These are phyloP conservation scores for Heterobasidion occidentale DNA, from an alignment of 1,284 basidiomycete genomes.

Conservation along the genomic window DNA sequence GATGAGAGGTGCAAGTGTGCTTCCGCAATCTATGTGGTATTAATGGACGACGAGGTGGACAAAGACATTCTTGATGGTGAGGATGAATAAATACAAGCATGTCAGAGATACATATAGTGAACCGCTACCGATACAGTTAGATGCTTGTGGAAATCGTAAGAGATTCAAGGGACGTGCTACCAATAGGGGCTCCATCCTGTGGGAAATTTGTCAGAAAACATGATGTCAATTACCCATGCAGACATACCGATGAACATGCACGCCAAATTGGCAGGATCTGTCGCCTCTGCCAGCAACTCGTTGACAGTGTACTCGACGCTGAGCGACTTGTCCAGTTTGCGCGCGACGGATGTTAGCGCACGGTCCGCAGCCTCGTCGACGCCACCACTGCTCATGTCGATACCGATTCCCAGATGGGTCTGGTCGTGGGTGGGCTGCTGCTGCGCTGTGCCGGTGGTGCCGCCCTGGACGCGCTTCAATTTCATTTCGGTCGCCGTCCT, in stretches of 20 bases:
- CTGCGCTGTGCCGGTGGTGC: conserved; percentile 9
- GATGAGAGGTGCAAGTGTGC: conserved; percentile 1
- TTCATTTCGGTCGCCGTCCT: conserved; percentile 75
- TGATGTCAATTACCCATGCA: neutral
- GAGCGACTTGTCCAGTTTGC: conserved; percentile 78
- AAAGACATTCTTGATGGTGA: neutral
- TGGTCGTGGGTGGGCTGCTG: conserved; percentile 15
- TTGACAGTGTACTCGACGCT: conserved; percentile 94
- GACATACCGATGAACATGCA: conserved; percentile 69
- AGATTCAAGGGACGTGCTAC: neutral
- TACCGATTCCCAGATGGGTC: conserved; percentile 34
- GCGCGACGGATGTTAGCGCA: conserved; percentile 70
- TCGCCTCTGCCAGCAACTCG: conserved; percentile 87
- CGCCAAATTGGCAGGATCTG: conserved; percentile 69
- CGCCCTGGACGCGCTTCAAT: conserved; percentile 48
- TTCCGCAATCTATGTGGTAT: conserved; percentile 10
- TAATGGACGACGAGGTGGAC: conserved; percentile 2
- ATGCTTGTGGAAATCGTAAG: neutral
- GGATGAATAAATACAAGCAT: neutral
- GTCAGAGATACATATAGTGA: neutral
- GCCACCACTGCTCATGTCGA: conserved; percentile 53
- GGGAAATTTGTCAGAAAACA: neutral
- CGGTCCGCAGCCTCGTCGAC: conserved; percentile 87
- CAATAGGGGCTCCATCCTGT: conserved; percentile 10
- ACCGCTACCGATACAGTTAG: neutral